Conservation (phyloP, 208 protist species). For the Trypanosoma theileri region DNA sequence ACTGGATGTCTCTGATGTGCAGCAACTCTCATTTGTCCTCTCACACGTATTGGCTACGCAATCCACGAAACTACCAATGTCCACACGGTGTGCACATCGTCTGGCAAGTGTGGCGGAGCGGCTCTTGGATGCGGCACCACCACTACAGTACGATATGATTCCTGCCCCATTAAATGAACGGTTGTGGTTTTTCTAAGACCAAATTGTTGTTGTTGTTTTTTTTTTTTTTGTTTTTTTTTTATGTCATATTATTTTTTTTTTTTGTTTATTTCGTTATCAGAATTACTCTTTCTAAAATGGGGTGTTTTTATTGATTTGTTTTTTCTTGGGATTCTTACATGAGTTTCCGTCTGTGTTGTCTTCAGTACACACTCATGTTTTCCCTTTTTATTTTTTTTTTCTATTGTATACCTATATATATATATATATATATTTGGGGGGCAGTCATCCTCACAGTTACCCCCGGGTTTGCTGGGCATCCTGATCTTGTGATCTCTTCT, state of each 20-base stretch:
- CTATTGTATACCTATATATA: neutral
- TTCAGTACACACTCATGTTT: too few relatives aligned
- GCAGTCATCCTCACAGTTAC: too few relatives aligned
- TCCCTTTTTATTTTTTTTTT: slow-evolving; percentile 16
- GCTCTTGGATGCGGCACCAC: slow-evolving; percentile 74
- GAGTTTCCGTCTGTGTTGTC: too few relatives aligned
- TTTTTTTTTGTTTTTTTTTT: too few relatives aligned
- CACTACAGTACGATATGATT: slow-evolving; percentile 70
- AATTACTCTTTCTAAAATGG: too few relatives aligned
- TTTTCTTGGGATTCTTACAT: too few relatives aligned
- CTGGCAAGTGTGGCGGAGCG: slow-evolving; percentile 75
- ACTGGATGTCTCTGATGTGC: slow-evolving; percentile 70
- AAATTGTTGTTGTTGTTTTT: neutral
- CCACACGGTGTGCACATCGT: slow-evolving; percentile 81
- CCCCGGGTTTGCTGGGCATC: too few relatives aligned
- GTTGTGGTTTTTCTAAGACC: slow-evolving; percentile 80
- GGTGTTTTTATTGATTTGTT: too few relatives aligned
- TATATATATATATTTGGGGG: neutral
- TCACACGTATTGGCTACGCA: slow-evolving; percentile 63
- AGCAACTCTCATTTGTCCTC: slow-evolving; percentile 77
- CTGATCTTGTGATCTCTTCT: too few relatives aligned
- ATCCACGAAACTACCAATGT: slow-evolving; percentile 91
- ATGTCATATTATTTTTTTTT: neutral
- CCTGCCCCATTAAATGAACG: slow-evolving; percentile 63
- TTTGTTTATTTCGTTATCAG: slow-evolving; percentile 6